Base-by-base conservation (phyloP, 1,139 yeast genomes). In the Pneumocystis jirovecii region DNA sequence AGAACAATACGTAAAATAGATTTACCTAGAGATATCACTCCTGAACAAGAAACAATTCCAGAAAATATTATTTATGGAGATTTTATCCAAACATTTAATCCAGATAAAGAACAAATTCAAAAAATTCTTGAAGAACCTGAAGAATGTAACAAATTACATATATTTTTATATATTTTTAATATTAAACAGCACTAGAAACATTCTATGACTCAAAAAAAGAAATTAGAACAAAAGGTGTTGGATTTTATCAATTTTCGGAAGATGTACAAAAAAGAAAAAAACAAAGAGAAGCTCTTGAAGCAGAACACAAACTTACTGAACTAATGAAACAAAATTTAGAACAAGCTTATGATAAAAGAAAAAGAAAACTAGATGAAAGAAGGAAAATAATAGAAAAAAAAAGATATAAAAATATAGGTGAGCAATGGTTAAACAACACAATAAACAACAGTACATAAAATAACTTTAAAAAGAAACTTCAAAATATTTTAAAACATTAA, bases 141-240 rank as follows among this genome's bases (percentile, higher is more conserved):
- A 12, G 64, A 25, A 67, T 61, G 61, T 60, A 60, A 39, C 1
- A 21, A 21, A 29, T 12, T 39, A 7, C 29, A 39, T 59, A 8
- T 15, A 60, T 39, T 15, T 60, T 15, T 60, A 31, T 15, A 39
- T 15, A 60, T 60, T 42, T 60, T 50, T 50, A 50, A 50, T 25
- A 50, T 50, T 50, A 25, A 3, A 35, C 42, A 44, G 69, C 61
- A 29, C 61, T 60, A 10, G 72, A 69, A 7, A 65, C 61, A 19
- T 76, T 73, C 66, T 74, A 72, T 66, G 74, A 73, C 64, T 70
- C 73, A 15, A 66, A 65, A 57, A 70, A 73, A 71, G 77, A 74
- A 64, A 63, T 69, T 10, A 69, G 76, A 15, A 71, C 71, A 42
- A 67, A 69, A 45, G 77, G 77, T 4, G 76, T 71, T 1, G 77